Evolutionary conservation across 306 rosid genomes (phyloP).

Genomic region (Myrica gale): DNA sequence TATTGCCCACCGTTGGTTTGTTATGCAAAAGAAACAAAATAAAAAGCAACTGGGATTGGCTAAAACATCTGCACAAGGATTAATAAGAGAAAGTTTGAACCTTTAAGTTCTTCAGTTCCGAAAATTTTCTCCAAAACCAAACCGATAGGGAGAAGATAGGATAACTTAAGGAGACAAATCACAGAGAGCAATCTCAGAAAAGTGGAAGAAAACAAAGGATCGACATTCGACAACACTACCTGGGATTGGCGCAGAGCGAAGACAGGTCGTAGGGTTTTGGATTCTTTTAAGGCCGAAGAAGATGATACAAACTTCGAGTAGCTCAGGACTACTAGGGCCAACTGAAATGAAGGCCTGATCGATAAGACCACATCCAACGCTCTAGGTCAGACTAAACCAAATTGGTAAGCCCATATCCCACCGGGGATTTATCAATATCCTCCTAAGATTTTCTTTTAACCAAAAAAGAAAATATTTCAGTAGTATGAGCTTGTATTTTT

Average conservation of each 20-base stretch:
- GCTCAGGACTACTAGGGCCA: not conserved
- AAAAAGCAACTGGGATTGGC: not conserved
- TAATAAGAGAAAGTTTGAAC: not conserved
- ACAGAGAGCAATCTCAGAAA: not conserved
- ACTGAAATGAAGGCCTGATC: not conserved
- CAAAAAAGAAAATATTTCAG: too few relatives aligned
- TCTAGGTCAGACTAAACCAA: not conserved
- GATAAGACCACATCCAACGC: not conserved
- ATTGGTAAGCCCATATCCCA: not conserved
- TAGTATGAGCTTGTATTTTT: too few relatives aligned
- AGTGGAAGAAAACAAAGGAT: not conserved
- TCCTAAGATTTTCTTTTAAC: too few relatives aligned
- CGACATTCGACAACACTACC: not conserved
- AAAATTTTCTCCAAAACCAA: not conserved
- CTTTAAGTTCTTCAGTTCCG: not conserved
- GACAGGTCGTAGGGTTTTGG: not conserved
- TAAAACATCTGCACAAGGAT: not conserved
- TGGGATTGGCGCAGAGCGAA: not conserved
- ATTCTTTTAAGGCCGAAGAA: not conserved
- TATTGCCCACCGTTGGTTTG: not conserved
- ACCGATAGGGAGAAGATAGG: not conserved
- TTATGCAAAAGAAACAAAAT: not conserved
- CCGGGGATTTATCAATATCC: not conserved
- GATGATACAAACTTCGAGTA: not conserved
- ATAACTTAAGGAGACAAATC: not conserved